phyloP scores from a whole-genome alignment of 75 land plant genomes.

The Sequoiadendron giganteum region DNA sequence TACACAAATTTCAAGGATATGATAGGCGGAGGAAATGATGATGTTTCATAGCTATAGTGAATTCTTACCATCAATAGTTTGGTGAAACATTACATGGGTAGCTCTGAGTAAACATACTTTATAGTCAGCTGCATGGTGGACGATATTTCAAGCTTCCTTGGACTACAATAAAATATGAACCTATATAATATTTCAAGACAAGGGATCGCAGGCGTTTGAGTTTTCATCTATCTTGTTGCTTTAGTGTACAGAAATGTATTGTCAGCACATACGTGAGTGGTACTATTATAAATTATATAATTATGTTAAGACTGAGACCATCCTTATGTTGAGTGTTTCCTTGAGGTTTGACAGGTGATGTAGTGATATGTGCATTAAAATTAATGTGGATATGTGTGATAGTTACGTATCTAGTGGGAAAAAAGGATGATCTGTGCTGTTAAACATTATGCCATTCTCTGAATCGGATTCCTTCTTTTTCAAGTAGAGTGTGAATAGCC shows the following conservation, averaged over 20 bases:
- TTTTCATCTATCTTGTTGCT: background rate
- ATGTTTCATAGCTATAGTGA: no score
- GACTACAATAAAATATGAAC: background rate
- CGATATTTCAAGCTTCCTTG: background rate
- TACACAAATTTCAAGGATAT: background rate
- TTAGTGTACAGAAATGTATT: background rate
- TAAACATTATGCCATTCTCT: background rate
- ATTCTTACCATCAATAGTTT: background rate
- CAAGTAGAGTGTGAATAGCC: background rate
- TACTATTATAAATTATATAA: background rate
- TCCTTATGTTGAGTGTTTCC: background rate
- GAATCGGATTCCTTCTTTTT: background rate
- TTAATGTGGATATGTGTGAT: background rate
- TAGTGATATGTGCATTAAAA: background rate
- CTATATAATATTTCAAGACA: background rate
- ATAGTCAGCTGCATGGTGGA: background rate
- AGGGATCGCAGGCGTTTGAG: background rate
- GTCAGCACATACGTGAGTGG: background rate
- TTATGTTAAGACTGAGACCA: background rate
- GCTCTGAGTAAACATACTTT: background rate
- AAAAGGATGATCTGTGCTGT: background rate
- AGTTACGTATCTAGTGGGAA: background rate
- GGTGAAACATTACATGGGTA: background rate
- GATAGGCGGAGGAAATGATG: no score
- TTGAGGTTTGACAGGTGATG: background rate